Evolutionary conservation across 192 early-diverging fungal genomes (phyloP).

Genomic region (Chytriomyces confervae): DNA sequence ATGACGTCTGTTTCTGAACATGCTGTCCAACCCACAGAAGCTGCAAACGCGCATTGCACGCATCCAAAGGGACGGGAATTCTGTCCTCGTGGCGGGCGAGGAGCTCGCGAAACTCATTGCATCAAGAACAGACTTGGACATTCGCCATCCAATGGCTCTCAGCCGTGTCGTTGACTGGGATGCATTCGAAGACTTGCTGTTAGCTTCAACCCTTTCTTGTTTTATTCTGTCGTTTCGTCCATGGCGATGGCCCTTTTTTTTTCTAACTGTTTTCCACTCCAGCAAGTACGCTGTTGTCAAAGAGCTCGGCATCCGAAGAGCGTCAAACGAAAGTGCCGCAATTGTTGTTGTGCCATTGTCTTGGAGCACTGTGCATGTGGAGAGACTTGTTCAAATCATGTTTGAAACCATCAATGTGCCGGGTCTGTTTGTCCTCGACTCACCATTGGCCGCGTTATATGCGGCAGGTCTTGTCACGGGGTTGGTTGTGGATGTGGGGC

Average conservation of each 20-base stretch:
- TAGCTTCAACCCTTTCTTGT: not conserved
- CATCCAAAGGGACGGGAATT: not conserved
- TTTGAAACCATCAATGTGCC: slow-evolving; percentile 94
- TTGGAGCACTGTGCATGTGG: slow-evolving; percentile 83
- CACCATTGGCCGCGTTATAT: slow-evolving; percentile 82
- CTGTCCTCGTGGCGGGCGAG: slow-evolving; percentile 2
- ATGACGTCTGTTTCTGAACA: slow-evolving; percentile 12
- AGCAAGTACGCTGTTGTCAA: slow-evolving; percentile 80
- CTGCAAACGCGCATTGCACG: slow-evolving; percentile 3
- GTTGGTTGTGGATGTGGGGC: slow-evolving; percentile 90
- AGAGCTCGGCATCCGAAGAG: slow-evolving; percentile 76
- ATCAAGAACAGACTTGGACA: no score
- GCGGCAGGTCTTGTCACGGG: slow-evolving; percentile 79
- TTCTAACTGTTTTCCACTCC: slow-evolving; percentile 1
- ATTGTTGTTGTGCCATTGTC: slow-evolving; percentile 78
- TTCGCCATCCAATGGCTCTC: slow-evolving; percentile 57
- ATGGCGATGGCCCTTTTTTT: not conserved
- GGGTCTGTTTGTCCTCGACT: slow-evolving; percentile 79
- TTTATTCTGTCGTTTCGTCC: not conserved
- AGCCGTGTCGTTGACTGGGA: slow-evolving; percentile 73
- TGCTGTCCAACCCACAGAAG: not conserved
- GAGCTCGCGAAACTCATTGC: not conserved
- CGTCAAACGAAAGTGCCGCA: slow-evolving; percentile 77
- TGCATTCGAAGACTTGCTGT: slow-evolving; percentile 39
- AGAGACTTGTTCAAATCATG: slow-evolving; percentile 81